phyloP scores from a whole-genome alignment of 768 basidiomycete genomes.

The Tricholoma furcatifolium region DNA sequence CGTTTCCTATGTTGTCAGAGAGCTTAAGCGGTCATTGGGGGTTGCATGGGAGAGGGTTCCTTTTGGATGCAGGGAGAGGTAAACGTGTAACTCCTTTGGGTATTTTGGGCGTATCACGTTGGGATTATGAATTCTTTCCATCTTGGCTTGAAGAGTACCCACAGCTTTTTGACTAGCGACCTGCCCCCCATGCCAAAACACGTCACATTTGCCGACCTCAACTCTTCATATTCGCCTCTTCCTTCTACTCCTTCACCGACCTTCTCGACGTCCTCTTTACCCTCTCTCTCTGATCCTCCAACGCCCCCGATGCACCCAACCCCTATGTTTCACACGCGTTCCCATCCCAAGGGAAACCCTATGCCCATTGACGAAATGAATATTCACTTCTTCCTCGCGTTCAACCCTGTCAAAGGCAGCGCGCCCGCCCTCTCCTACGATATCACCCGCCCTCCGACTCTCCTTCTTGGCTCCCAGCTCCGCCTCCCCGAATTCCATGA shows the following conservation, averaged over 20 bases:
- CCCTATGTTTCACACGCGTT: slow-evolving; percentile 30
- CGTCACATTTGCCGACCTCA: slow-evolving; percentile 40
- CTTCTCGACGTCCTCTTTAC: slow-evolving; percentile 32
- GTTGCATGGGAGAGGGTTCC: slow-evolving; percentile 1
- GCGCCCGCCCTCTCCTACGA: slow-evolving; percentile 38
- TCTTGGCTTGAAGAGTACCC: slow-evolving; percentile 13
- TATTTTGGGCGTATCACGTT: slow-evolving; percentile 3
- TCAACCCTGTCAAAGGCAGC: slow-evolving; percentile 23
- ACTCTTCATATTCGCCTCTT: slow-evolving; percentile 34
- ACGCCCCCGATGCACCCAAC: slow-evolving; percentile 33
- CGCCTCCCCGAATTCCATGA: slow-evolving; percentile 34
- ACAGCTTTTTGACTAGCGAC: slow-evolving; percentile 7
- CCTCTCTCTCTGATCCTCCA: slow-evolving; percentile 32
- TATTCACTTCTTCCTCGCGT: slow-evolving; percentile 43
- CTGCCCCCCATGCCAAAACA: slow-evolving; percentile 30
- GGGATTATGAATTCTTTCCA: slow-evolving; percentile 9
- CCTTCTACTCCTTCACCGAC: slow-evolving; percentile 37
- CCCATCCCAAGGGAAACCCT: slow-evolving; percentile 18
- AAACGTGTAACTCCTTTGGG: slow-evolving; percentile 13
- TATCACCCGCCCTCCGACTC: slow-evolving; percentile 32
- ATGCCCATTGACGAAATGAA: slow-evolving; percentile 33
- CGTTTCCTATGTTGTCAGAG: not conserved
- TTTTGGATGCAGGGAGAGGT: slow-evolving; percentile 1
- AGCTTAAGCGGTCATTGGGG: slow-evolving; percentile 1
- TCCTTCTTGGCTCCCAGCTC: slow-evolving; percentile 20